phyloP scores from a whole-genome alignment of 352 stramenopile genomes.

The Plasmopara viticola region DNA sequence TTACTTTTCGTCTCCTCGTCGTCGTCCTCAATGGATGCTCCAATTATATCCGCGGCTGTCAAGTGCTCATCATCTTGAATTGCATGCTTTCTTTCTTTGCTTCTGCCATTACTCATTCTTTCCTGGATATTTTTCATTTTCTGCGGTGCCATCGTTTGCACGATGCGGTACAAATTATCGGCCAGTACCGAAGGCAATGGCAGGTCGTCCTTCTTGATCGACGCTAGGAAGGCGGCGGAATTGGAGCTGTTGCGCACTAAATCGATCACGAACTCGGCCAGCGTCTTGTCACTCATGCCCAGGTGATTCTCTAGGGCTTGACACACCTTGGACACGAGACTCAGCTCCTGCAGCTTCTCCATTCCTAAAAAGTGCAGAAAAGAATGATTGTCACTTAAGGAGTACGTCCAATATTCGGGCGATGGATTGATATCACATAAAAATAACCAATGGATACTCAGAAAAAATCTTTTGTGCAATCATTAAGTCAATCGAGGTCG shows the following conservation, averaged over 20 bases:
- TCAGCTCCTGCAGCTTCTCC: conserved; percentile 88
- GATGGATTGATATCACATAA: too few species aligned
- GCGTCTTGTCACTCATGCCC: conserved; percentile 93
- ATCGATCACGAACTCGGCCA: conserved; percentile 95
- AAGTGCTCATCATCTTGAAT: conserved; percentile 63
- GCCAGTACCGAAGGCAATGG: conserved; percentile 52
- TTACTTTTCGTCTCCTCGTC: conserved; percentile 13
- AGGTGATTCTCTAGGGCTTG: conserved; percentile 89
- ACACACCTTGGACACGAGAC: conserved; percentile 85
- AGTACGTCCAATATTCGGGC: not conserved
- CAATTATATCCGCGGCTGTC: conserved; percentile 57
- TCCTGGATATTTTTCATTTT: conserved; percentile 28
- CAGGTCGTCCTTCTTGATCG: conserved; percentile 61
- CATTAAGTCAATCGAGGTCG: conserved; percentile 6
- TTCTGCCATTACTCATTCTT: not conserved
- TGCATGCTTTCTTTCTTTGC: conserved; percentile 25
- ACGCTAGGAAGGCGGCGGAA: conserved; percentile 48
- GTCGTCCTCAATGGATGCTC: conserved; percentile 26
- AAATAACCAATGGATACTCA: not conserved
- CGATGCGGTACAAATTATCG: conserved; percentile 75
- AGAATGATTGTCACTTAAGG: not conserved
- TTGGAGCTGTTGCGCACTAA: conserved; percentile 72
- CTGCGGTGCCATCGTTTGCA: conserved; percentile 66
- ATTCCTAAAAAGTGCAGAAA: conserved; percentile 20
- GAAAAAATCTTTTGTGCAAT: not conserved